Conservation (phyloP, 2,329 filamentous ascomycete genomes). For the Chrysoporthe austroafricana region DNA sequence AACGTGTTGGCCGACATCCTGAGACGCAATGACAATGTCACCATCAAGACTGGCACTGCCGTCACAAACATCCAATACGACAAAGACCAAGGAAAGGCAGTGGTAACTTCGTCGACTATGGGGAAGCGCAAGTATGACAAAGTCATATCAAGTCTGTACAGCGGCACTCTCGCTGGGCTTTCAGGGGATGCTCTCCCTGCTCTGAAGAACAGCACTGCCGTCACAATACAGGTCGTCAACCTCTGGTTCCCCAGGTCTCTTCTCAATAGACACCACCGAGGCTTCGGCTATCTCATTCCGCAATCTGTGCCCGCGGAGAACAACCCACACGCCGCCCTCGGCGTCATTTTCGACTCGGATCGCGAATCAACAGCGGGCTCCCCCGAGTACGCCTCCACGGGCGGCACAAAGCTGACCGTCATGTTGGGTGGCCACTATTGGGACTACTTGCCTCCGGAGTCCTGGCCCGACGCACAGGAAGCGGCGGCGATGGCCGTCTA, state of each 20-base stretch:
- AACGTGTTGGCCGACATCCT: constrained; percentile 57
- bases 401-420: constrained; percentile 85
- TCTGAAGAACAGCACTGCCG: constrained; percentile 58
- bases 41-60: constrained; percentile 53
- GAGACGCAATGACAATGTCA: constrained; percentile 59
- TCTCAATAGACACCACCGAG: constrained; percentile 64
- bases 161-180: constrained; percentile 47
- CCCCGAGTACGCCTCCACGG: constrained; percentile 27
- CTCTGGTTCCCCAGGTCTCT: constrained; percentile 74
- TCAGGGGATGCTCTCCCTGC: constrained; percentile 47
- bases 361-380: constrained; percentile 41
- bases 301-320: constrained; percentile 49
- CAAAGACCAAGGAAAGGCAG: constrained; percentile 42
- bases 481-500: constrained; percentile 71
- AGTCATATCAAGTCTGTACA: constrained; percentile 67
- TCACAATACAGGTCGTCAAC: constrained; percentile 91
- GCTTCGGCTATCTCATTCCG: constrained; percentile 93
- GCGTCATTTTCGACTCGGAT: constrained; percentile 89
- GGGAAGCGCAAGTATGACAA: constrained; percentile 50
- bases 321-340: constrained; percentile 57
- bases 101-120: constrained; percentile 42
- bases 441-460: constrained; percentile 53
- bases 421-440: constrained; percentile 96
- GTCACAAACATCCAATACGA: constrained; percentile 53
- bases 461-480: constrained; percentile 66